These are phyloP conservation scores for Myxozyma neotropica DNA, from an alignment of 805 yeast genomes.

Conservation along the genomic window DNA sequence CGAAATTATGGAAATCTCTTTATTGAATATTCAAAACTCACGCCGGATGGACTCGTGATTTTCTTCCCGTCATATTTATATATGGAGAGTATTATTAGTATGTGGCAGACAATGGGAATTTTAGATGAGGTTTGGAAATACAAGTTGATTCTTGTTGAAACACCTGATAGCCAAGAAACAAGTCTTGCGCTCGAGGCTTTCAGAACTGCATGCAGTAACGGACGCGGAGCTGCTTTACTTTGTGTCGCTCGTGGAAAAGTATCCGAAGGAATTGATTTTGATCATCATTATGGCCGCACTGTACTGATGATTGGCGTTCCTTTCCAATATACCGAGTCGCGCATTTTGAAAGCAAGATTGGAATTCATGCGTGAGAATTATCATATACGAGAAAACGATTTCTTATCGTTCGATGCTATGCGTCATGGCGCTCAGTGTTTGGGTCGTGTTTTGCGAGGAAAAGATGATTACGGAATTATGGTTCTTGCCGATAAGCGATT, in stretches of 20 bases:
- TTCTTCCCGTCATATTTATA: constrained; percentile 96
- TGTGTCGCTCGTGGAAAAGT: constrained; percentile 99
- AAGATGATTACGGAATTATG: constrained; percentile 98
- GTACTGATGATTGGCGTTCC: constrained; percentile 99
- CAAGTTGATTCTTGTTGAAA: constrained; percentile 90
- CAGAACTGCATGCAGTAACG: constrained; percentile 94
- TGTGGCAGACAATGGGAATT: constrained; percentile 99
- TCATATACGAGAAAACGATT: constrained; percentile 91
- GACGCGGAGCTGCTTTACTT: constrained; percentile 93
- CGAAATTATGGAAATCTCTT: constrained; percentile 92
- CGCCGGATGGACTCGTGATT: constrained; percentile 98
- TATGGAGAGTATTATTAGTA: constrained; percentile 96
- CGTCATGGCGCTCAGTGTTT: constrained; percentile 99
- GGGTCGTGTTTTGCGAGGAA: constrained; percentile 96
- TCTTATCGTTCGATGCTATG: constrained; percentile 97
- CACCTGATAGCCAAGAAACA: constrained; percentile 99
- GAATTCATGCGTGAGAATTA: constrained; percentile 92
- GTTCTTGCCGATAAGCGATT: constrained; percentile 94
- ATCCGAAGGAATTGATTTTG: constrained; percentile 98
- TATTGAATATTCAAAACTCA: constrained; percentile 89
- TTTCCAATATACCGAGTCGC: constrained; percentile 96
- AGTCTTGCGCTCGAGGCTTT: constrained; percentile 93
- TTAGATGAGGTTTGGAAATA: constrained; percentile 98
- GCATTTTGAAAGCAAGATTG: constrained; percentile 90
- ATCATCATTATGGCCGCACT: constrained; percentile 96